Conservation (phyloP, 2,329 filamentous ascomycete species). For the Neophaeococcomyces aloes region DNA sequence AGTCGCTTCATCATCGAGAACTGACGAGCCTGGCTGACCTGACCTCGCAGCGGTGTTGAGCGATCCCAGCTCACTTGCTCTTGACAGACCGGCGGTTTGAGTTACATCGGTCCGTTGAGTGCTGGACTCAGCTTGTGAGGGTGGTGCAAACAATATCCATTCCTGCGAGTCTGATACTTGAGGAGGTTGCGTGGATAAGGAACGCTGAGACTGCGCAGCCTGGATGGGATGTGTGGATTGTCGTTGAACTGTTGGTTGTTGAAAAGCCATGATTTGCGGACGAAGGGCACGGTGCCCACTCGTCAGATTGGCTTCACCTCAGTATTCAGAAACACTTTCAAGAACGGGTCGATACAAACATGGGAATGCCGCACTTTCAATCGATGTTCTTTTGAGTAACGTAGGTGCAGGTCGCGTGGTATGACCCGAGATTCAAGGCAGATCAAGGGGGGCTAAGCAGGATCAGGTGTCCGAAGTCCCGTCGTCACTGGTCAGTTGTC, state of each 20-base stretch:
- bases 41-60: conserved; percentile 59
- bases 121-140: conserved; percentile 49
- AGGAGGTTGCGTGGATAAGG: conserved; percentile 20
- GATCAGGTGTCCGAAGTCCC: no score
- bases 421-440: no score
- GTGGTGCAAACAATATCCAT: conserved; percentile 89
- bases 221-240: background rate
- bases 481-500: no score
- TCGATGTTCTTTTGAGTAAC: no score
- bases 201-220: background rate
- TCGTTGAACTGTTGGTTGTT: conserved; percentile 3
- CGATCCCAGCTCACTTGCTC: conserved; percentile 70
- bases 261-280: conserved; percentile 5
- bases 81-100: conserved; percentile 60
- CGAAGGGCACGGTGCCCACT: conserved; percentile 2
- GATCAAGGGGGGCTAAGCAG: no score
- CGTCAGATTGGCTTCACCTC: background rate
- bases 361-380: no score
- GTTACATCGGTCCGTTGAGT: conserved; percentile 56
- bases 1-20: conserved; percentile 39
- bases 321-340: no score
- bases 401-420: no score
- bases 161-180: conserved; percentile 62
- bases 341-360: no score
- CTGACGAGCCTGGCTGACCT: conserved; percentile 37